Evolutionary conservation across 2,329 filamentous ascomycete species (phyloP).

Genomic region (Trichothecium sympodiale): DNA sequence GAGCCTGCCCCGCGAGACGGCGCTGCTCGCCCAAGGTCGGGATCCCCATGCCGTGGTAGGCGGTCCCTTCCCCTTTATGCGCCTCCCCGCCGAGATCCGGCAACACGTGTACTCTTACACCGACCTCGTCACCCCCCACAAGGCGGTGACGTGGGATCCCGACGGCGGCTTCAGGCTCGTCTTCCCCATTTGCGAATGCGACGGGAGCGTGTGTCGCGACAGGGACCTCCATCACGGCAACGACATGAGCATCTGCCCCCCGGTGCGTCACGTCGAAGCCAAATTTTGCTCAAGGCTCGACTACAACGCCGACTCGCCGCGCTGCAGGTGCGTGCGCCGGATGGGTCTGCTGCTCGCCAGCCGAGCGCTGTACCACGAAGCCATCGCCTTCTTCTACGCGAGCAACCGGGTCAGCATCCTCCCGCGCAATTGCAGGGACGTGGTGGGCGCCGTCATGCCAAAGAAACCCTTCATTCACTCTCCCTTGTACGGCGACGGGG

Average conservation of each 20-base stretch:
- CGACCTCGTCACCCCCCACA: neutral
- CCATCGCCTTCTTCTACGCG: slow-evolving; percentile 1
- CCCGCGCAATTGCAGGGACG: no score
- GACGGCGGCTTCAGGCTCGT: neutral
- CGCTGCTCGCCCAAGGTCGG: no score
- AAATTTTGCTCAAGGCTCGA: neutral
- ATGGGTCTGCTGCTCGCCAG: neutral
- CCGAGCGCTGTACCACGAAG: neutral
- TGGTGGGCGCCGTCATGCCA: no score
- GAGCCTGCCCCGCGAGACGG: no score
- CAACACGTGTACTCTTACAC: neutral
- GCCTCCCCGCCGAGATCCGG: neutral
- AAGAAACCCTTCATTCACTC: no score
- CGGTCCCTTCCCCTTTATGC: neutral
- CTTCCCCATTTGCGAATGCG: neutral
- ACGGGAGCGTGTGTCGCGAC: neutral
- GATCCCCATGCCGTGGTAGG: no score
- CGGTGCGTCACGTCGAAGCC: no score
- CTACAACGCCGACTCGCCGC: neutral
- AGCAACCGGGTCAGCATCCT: neutral
- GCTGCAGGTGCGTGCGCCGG: neutral
- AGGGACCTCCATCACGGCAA: no score
- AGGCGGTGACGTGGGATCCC: neutral
- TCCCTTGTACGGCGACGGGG: no score
- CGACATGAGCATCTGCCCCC: no score